Percentiles rank a stretch among this genome's conserved stretches.
Conservation (phyloP, 305 asterid species). For the Stenogyne calaminthoides region DNA sequence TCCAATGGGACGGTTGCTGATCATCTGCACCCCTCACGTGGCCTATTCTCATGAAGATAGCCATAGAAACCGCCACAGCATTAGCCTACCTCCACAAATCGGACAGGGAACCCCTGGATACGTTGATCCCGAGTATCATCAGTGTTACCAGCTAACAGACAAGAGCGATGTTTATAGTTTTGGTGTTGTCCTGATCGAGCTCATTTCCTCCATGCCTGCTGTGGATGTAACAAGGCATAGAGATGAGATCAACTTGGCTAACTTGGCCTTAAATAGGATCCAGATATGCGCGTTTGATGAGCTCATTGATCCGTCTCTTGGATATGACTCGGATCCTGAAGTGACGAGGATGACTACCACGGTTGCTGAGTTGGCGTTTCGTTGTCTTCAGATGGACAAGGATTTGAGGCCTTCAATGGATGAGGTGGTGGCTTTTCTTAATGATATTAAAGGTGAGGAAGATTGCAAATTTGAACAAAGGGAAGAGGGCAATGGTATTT, state of each 20-base stretch:
- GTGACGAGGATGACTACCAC: slow-evolving; percentile 61
- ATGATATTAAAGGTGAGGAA: slow-evolving; percentile 39
- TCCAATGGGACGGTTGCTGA: slow-evolving; percentile 74
- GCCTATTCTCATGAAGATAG: slow-evolving; percentile 64
- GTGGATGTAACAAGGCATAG: slow-evolving; percentile 59
- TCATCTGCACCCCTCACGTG: slow-evolving; percentile 50
- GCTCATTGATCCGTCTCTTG: slow-evolving; percentile 60
- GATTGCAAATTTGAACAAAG: slow-evolving; percentile 26
- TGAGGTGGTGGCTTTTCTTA: slow-evolving; percentile 50
- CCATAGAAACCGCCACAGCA: slow-evolving; percentile 72
- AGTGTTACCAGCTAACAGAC: slow-evolving; percentile 55
- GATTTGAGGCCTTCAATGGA: slow-evolving; percentile 82
- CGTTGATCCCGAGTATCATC: slow-evolving; percentile 73
- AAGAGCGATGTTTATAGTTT: slow-evolving; percentile 79
- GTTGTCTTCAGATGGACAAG: slow-evolving; percentile 65
- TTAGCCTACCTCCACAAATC: slow-evolving; percentile 73
- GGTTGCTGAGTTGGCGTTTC: slow-evolving; percentile 72
- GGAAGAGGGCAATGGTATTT: not conserved
- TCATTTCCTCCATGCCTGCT: slow-evolving; percentile 67
- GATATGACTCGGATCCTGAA: slow-evolving; percentile 47
- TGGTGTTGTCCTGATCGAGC: slow-evolving; percentile 70
- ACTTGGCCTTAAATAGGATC: slow-evolving; percentile 62
- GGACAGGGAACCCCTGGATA: slow-evolving; percentile 77
- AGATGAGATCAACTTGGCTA: slow-evolving; percentile 61
- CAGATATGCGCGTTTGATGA: slow-evolving; percentile 57